Conservation (phyloP, 2,329 filamentous ascomycete species). For the Pseudogymnoascus sp. region DNA sequence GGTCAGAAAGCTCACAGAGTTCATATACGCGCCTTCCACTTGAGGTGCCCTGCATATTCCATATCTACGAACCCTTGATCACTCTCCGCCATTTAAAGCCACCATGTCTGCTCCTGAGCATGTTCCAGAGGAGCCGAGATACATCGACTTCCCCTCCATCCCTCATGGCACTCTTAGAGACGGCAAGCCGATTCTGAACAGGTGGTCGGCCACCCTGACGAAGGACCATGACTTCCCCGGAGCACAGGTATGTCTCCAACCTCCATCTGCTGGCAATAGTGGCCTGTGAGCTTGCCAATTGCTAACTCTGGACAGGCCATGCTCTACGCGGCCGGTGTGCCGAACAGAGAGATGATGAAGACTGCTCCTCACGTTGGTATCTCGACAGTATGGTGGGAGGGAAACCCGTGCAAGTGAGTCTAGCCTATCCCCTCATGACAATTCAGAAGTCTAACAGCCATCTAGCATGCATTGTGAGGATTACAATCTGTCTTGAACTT, state of each 20-base stretch:
- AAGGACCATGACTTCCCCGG: constrained; percentile 83
- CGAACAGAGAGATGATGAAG: constrained; percentile 76
- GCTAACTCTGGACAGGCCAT: constrained; percentile 56
- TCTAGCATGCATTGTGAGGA: constrained; percentile 42
- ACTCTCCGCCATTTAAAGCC: neutral
- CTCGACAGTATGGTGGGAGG: constrained; percentile 94
- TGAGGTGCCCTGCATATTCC: neutral
- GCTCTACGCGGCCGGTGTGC: constrained; percentile 88
- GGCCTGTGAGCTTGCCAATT: neutral
- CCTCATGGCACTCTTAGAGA: constrained; percentile 31
- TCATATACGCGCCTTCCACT: neutral
- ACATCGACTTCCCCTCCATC: constrained; percentile 25
- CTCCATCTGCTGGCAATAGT: neutral
- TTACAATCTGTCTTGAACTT: neutral
- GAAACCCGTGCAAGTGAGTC: constrained; percentile 86
- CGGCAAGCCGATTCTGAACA: constrained; percentile 64
- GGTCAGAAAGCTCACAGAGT: neutral
- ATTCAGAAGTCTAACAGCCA: constrained; percentile 14
- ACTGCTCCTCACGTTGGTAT: constrained; percentile 84
- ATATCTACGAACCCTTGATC: neutral
- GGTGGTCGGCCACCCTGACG: constrained; percentile 77
- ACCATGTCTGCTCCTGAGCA: constrained; percentile 9
- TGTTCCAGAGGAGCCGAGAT: constrained; percentile 22
- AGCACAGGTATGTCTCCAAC: constrained; percentile 55
- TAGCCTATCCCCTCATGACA: neutral